These are phyloP conservation scores for Cynara cardunculus DNA, from an alignment of 129 eudicot species.

Conservation along the genomic window DNA sequence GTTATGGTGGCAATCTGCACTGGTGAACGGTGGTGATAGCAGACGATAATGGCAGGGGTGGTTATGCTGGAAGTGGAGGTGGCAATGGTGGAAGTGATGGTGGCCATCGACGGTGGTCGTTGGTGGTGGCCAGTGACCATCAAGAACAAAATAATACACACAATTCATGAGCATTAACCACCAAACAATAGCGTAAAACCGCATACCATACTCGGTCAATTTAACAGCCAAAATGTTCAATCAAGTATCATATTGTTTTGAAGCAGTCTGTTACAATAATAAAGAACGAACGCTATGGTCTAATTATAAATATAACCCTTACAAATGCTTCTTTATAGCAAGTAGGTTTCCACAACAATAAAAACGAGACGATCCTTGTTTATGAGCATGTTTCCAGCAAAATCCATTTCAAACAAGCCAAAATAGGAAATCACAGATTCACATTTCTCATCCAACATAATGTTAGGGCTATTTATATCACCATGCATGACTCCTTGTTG, in stretches of 20 bases:
- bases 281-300: background rate
- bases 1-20: no score
- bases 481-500: constrained; percentile 12
- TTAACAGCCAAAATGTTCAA: background rate
- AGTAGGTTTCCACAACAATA: background rate
- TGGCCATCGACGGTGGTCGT: no score
- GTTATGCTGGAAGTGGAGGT: no score
- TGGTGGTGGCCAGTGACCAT: no score
- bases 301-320: background rate
- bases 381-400: constrained; percentile 1
- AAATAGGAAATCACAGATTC: background rate
- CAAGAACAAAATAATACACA: background rate
- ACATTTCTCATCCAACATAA: background rate
- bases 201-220: background rate
- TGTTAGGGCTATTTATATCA: constrained; percentile 29
- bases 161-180: background rate
- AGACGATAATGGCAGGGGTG: no score
- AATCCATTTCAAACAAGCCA: background rate
- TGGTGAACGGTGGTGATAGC: no score
- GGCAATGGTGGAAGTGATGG: no score
- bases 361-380: constrained; percentile 5
- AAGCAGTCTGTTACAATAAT: background rate
- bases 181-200: background rate
- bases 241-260: background rate
- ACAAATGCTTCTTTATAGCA: background rate